Conservation (phyloP, 805 yeast species). For the Ogataea siamensis region DNA sequence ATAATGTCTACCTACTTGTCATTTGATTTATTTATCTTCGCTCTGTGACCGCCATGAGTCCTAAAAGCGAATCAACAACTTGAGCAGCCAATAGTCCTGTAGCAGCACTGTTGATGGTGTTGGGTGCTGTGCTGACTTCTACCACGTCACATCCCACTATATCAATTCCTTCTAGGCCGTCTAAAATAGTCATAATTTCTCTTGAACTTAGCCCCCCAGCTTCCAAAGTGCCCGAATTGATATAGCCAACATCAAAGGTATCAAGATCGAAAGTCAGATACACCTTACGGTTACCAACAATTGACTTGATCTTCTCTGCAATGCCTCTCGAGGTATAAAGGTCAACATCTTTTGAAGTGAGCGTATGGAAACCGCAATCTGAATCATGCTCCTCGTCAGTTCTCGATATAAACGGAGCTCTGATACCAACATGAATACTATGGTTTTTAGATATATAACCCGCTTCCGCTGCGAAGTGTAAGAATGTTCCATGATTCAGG, state of each 20-base stretch:
- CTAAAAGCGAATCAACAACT: constrained; percentile 50
- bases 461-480: constrained; percentile 67
- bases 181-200: constrained; percentile 44
- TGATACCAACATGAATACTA: constrained; percentile 59
- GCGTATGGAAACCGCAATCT: constrained; percentile 47
- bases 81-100: constrained; percentile 68
- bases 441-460: constrained; percentile 51
- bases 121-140: constrained; percentile 64
- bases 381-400: constrained; percentile 43
- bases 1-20: too few relatives aligned
- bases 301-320: constrained; percentile 34
- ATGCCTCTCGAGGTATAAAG: constrained; percentile 36
- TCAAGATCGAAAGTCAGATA: constrained; percentile 53
- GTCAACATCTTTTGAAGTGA: constrained; percentile 49
- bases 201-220: constrained; percentile 71
- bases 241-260: constrained; percentile 70
- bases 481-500: constrained; percentile 63
- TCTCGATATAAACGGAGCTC: constrained; percentile 54
- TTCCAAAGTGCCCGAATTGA: constrained; percentile 81
- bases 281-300: constrained; percentile 41
- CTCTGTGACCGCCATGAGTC: constrained; percentile 40
- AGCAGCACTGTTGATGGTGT: constrained; percentile 55
- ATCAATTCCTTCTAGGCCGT: constrained; percentile 57
- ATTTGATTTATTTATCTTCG: too few relatives aligned
- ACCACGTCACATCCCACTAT: constrained; percentile 76